These are phyloP conservation scores for Podila epigama DNA, from an alignment of 192 early-diverging fungal species.

Conservation along the genomic window DNA sequence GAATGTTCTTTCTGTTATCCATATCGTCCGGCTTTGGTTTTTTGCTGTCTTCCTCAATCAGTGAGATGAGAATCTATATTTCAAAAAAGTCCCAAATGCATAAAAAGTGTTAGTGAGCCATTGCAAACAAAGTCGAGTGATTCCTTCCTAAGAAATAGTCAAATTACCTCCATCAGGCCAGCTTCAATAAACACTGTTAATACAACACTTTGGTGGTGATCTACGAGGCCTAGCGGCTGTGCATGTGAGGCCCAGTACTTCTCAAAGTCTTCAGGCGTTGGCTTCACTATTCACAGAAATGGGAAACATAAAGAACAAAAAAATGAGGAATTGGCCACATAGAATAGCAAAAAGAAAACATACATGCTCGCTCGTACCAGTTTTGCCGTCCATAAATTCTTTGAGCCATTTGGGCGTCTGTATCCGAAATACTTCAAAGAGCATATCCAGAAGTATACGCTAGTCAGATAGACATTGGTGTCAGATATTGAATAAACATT, in stretches of 20 bases:
- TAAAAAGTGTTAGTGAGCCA: conserved; percentile 67
- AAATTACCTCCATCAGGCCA: conserved; percentile 63
- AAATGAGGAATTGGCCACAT: not conserved
- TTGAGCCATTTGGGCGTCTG: conserved; percentile 67
- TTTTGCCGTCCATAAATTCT: conserved; percentile 52
- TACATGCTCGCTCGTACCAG: conserved; percentile 49
- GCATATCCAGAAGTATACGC: conserved; percentile 84
- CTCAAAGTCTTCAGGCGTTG: conserved; percentile 37
- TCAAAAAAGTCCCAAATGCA: conserved; percentile 48
- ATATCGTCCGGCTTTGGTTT: conserved; percentile 3
- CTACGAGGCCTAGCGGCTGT: conserved; percentile 65
- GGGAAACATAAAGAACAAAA: not conserved
- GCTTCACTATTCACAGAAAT: conserved; percentile 14
- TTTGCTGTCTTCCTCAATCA: conserved; percentile 68
- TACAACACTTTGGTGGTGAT: conserved; percentile 74
- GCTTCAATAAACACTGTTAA: conserved; percentile 80
- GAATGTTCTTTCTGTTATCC: conserved; percentile 53
- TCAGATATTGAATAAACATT: too few species aligned
- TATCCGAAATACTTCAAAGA: conserved; percentile 81
- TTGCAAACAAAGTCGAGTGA: not conserved
- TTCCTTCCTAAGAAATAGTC: conserved; percentile 10
- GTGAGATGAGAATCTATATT: conserved; percentile 69
- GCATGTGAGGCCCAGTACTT: conserved; percentile 21
- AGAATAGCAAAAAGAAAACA: not conserved
- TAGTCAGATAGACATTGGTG: too few species aligned